Evolutionary conservation across 805 yeast species (phyloP), one percentile per base, ranked within the genome.

Genomic region (Soucietia sequanensis): DNA sequence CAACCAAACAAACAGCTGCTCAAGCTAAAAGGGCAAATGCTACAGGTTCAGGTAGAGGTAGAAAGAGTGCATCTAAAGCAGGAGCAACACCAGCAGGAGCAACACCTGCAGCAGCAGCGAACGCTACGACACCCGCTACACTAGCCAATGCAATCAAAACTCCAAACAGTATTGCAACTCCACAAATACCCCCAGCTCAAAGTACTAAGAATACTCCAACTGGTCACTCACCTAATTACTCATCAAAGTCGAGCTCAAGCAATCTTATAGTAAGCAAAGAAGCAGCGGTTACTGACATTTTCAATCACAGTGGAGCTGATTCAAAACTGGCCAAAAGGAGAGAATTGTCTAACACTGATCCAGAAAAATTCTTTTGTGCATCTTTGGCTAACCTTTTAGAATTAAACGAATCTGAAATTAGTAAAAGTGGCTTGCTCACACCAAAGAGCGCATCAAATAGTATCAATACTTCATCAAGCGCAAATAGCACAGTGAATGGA

Each of bases 371-470:
- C 49, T 71, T 76, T 44, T 60, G 68, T 30, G 72, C 78, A 0
- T 70, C 79, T 2, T 57, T 77, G 35, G 68, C 77, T 6, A 76
- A 76, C 48, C 56, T 72, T 23, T 57, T 76, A 39, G 75, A 70
- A 27, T 46, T 76, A 17, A 68, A 67, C 6, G 75, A 65, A 12
- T 18, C 23, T 16, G 4, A 22, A 7, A 33, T 37, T 22, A n/a
- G n/a, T n/a, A n/a, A n/a, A n/a, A n/a, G n/a, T n/a, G n/a, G n/a
- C n/a, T n/a, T n/a, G n/a, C n/a, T n/a, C n/a, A n/a, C n/a, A n/a
- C n/a, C n/a, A n/a, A n/a, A n/a, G n/a, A n/a, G n/a, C n/a, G 53
- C 47, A 16, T 29, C 41, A 11, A 42, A 42, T 14, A 44, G 48
- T 14, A 23, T 45, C 14, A 44, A 44, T 4, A 46, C 48, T 5